Conservation (phyloP, 345 rosid species). For the Zanthoxylum bungeanum region DNA sequence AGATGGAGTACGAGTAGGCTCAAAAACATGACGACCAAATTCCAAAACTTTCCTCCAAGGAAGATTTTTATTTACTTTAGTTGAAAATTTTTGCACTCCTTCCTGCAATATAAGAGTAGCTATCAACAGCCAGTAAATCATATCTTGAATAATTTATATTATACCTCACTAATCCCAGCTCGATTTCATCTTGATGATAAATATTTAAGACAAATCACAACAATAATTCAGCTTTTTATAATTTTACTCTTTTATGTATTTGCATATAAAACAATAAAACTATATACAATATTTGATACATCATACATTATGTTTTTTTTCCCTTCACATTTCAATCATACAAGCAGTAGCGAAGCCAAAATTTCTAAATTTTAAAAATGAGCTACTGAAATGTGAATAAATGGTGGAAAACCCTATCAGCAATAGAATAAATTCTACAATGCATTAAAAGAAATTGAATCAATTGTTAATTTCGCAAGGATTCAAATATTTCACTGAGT, state of each 20-base stretch:
- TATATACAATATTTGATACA: not conserved
- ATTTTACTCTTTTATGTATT: not conserved
- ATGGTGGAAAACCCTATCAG: not conserved
- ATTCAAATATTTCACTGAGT: not conserved
- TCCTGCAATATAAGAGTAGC: conserved; percentile 36
- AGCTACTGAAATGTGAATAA: not conserved
- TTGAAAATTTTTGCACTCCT: conserved; percentile 52
- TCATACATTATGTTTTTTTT: not conserved
- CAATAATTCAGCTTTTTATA: not conserved
- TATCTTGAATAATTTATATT: not conserved
- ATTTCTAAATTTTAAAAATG: not conserved
- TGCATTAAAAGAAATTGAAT: not conserved
- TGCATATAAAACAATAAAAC: not conserved
- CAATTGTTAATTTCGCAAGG: not conserved
- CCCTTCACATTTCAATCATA: not conserved
- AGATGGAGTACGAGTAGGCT: conserved; percentile 49
- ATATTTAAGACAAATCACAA: not conserved
- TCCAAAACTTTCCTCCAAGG: conserved; percentile 85
- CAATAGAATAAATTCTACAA: not conserved
- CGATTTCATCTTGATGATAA: not conserved
- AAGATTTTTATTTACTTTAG: conserved; percentile 45
- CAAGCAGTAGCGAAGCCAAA: not conserved
- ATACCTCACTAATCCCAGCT: not conserved
- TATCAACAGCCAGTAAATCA: not conserved
- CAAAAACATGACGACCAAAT: conserved; percentile 57